Base-by-base conservation (phyloP, 495 filamentous ascomycete species). In the Penicillium argentinense region DNA sequence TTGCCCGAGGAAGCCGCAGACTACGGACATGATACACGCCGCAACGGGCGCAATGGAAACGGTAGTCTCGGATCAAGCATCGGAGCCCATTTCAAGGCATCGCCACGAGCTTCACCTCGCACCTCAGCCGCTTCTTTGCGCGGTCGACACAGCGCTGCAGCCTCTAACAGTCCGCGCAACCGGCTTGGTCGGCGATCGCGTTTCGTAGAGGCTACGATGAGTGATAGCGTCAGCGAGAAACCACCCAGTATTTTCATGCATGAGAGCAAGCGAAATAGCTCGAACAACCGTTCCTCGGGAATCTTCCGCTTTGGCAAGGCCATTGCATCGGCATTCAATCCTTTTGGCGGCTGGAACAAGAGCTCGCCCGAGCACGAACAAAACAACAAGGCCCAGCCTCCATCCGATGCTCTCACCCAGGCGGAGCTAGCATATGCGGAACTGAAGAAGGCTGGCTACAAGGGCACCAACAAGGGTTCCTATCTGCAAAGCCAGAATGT, bases 181-280 rank as follows among this genome's bases (percentile, higher is more conserved):
- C 39, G 46, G 14, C 49, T 62, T 3, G 63, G 54, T 32, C 79
- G 82, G 8, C 72, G 74, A 11, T 85, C 82, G 7, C 73, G 79
- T 22, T 91, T 91, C 56, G 63, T 84, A 4, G 87, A 91, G 55
- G 87, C 83, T 2, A 86, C 77, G 44, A 89, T 91, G 86, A 86
- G 82, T 59, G 86, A 91, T 60, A 80, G 84, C 46, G 73, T 77
- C 13, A 88, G 84, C 50, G 75, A 84, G 46, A 79, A 71, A 53
- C 87, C 87, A 27, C 87, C 87, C 7, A 64, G 71, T 23, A 73
- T 80, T 30, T 89, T 81, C 56, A 62, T 84, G 24, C 79, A 71
- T 6, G 74, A 78, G 33, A 54, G 51, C 11, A 62, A 59, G 8
- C 36, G 26, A 3, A 1, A 26, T 21, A 48, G 32, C 22, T 18